These are phyloP conservation scores for Saccharomyces hybrid DNA, from an alignment of 1,139 yeast genomes.

Conservation along the genomic window DNA sequence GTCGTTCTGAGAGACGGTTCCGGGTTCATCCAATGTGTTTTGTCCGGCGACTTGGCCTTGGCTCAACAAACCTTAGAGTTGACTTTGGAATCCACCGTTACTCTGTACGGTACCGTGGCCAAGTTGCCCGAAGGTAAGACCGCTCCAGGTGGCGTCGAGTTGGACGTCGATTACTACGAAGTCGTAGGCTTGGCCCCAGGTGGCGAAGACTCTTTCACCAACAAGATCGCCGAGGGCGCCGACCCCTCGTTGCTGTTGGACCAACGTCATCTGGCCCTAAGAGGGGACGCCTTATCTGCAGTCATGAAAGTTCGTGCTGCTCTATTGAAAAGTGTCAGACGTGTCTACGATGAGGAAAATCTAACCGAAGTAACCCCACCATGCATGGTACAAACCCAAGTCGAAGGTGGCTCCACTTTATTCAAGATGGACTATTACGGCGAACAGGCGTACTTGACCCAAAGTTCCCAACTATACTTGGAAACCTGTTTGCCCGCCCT, in stretches of 20 bases:
- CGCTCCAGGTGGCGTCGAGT: conserved; percentile 97
- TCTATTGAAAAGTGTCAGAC: conserved; percentile 64
- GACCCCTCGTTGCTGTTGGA: conserved; percentile 90
- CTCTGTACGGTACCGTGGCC: conserved; percentile 70
- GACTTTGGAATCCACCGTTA: conserved; percentile 79
- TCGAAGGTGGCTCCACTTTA: conserved; percentile 97
- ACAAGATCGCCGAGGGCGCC: conserved; percentile 87
- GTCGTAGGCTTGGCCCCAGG: conserved; percentile 90
- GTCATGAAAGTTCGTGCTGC: conserved; percentile 93
- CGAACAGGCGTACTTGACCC: conserved; percentile 93
- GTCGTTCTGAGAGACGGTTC: conserved; percentile 92
- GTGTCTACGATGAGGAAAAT: conserved; percentile 66
- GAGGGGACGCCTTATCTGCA: conserved; percentile 90
- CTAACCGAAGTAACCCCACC: conserved; percentile 95
- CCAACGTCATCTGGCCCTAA: conserved; percentile 86
- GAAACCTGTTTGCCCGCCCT: conserved; percentile 94
- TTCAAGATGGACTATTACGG: conserved; percentile 92
- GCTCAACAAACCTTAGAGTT: conserved; percentile 78
- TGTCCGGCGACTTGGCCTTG: conserved; percentile 85
- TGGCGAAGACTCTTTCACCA: conserved; percentile 92
- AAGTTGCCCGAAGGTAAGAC: conserved; percentile 91
- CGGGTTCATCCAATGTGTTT: conserved; percentile 81
- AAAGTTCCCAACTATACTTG: conserved; percentile 90
- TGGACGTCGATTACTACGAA: conserved; percentile 81
- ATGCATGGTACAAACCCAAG: conserved; percentile 99